These are phyloP conservation scores for Fusarium sp. DNA, from an alignment of 2,329 filamentous ascomycete genomes.

Conservation along the genomic window DNA sequence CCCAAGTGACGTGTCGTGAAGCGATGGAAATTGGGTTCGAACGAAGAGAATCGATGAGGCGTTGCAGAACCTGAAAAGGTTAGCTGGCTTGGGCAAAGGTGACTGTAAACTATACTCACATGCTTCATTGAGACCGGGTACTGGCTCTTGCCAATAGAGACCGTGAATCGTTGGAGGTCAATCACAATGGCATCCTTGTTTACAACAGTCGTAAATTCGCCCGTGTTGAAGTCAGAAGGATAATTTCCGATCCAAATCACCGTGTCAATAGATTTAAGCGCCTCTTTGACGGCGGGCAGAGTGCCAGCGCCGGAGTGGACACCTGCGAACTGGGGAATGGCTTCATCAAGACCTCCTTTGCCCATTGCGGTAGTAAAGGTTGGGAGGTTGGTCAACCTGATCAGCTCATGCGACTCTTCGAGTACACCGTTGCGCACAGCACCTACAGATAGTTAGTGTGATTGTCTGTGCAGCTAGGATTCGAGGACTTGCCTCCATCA, in stretches of 20 bases:
- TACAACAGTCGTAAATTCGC: not conserved
- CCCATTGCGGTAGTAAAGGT: not conserved
- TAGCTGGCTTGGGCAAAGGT: accelerated
- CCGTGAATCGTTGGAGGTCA: not conserved
- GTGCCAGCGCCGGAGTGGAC: not conserved
- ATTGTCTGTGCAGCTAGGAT: too few species aligned
- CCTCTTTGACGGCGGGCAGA: not conserved
- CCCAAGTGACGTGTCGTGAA: not conserved
- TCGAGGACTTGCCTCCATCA: not conserved
- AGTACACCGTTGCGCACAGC: not conserved
- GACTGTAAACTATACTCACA: not conserved
- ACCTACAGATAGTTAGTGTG: not conserved
- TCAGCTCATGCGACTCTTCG: not conserved
- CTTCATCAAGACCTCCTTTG: not conserved
- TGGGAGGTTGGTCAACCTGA: not conserved
- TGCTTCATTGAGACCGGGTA: not conserved
- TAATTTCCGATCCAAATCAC: not conserved
- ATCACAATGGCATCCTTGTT: not conserved
- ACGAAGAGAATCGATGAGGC: not conserved
- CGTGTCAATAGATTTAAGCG: not conserved
- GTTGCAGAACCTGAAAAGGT: not conserved
- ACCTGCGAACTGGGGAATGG: not conserved
- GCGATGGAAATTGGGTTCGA: not conserved
- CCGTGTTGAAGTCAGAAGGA: not conserved
- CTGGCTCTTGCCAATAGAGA: not conserved